Evolutionary conservation across 805 yeast species (phyloP), one percentile per base, ranked within the genome.

Genomic region (Hanseniaspora lindneri): DNA sequence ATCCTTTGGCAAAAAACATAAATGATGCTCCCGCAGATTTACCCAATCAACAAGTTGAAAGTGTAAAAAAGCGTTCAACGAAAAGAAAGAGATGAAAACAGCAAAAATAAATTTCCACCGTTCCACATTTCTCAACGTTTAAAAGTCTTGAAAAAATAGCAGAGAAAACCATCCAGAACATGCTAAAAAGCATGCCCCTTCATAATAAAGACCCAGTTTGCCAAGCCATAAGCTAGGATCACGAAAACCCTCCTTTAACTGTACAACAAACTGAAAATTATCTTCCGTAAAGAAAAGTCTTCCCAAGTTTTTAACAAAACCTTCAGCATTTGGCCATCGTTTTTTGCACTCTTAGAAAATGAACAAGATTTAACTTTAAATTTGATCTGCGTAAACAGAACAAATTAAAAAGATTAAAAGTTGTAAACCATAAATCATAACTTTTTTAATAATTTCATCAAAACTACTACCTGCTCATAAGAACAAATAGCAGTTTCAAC

Each of bases 391-490:
- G 7, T 6, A 20, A 35, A 20, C 9, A 35, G 3, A 35, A 11
- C 20, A 35, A 19, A 20, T 20, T 35, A 3, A 21, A 37, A 37
- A 37, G 20, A 21, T 17, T 6, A 24, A 39, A 30, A 46, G 39
- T 46, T 33, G 41, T 21, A 46, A 39, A 46, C 41, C 49, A 46
- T 46, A 46, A 39, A 46, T 46, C 49, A 46, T 46, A 46, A 46
- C 49, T 46, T 46, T 43, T 46, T 39, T 23, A n/a, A 30, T 24
- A 29, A 7, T 23, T 39, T 46, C 49, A 46, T 41, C 39, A 46
- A 46, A 30, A 43, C 20, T 24, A 43, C 27, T 11, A 8, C 34
- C 10, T 28, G 27, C 9, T 4, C 28, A 14, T 25, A 35, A 24
- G 28, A 33, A 4, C 21, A 33, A 33, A 33, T 19, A 6, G 7